Evolutionary conservation across 805 yeast species (phyloP).

Genomic region (Tetrapisispora nanseiensis): DNA sequence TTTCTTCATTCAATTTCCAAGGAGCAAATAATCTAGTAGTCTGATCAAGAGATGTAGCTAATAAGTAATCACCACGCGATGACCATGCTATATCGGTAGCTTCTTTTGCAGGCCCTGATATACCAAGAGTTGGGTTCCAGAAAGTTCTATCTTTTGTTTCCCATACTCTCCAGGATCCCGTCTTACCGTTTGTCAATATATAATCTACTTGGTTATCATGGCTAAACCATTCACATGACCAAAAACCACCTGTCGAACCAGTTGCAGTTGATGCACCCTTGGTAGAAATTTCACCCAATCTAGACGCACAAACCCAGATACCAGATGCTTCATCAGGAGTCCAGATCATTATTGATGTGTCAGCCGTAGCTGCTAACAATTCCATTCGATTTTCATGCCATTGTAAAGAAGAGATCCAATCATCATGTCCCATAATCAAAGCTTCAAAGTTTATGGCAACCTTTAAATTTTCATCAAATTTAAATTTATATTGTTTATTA

Average conservation of each 20-base stretch:
- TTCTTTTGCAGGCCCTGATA: conserved; percentile 67
- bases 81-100: conserved; percentile 79
- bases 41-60: conserved; percentile 83
- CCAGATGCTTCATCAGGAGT: conserved; percentile 79
- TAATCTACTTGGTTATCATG: conserved; percentile 32
- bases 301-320: conserved; percentile 71
- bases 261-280: conserved; percentile 98
- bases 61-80: conserved; percentile 50
- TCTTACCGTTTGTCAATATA: conserved; percentile 75
- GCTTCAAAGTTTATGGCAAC: conserved; percentile 79
- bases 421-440: conserved; percentile 94
- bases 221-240: conserved; percentile 62
- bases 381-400: conserved; percentile 60
- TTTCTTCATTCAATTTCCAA: conserved; percentile 36
- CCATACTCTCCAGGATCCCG: conserved; percentile 91
- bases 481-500: conserved; percentile 63
- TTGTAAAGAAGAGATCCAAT: conserved; percentile 79
- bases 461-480: conserved; percentile 27
- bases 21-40: conserved; percentile 78
- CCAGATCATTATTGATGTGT: conserved; percentile 91
- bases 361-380: conserved; percentile 81
- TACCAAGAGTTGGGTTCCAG: conserved; percentile 43
- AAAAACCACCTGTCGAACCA: conserved; percentile 77
- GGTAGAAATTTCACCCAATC: conserved; percentile 86
- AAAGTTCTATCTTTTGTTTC: conserved; percentile 26